Percentiles rank a stretch among this genome's conserved stretches.
phyloP scores from a whole-genome alignment of 768 basidiomycete genomes.

The Phaffia tasmanica region DNA sequence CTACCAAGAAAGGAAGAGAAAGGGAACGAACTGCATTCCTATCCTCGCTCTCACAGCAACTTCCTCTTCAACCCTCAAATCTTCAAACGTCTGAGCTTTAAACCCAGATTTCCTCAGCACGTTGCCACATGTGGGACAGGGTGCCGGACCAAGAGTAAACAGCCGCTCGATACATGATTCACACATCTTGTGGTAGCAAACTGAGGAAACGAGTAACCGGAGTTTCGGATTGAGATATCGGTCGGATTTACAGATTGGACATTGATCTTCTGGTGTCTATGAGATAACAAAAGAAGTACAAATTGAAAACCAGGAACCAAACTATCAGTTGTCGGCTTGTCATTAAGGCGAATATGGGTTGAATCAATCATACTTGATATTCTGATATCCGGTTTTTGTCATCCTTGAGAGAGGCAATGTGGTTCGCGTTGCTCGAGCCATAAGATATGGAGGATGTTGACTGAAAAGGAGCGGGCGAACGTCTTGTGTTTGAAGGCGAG shows the following conservation, averaged over 20 bases:
- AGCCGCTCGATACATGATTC: slow-evolving; percentile 95
- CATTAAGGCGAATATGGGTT: too few species aligned
- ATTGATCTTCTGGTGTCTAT: slow-evolving; percentile 57
- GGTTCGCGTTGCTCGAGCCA: not conserved
- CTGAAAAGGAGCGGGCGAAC: not conserved
- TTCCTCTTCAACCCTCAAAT: slow-evolving; percentile 85
- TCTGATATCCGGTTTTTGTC: slow-evolving; percentile 16
- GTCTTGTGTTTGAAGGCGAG: not conserved
- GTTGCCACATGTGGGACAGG: slow-evolving; percentile 85
- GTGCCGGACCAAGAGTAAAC: slow-evolving; percentile 89
- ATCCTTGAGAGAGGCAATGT: slow-evolving; percentile 6
- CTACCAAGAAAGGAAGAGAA: not conserved
- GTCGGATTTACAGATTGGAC: slow-evolving; percentile 95
- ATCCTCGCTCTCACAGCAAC: slow-evolving; percentile 76
- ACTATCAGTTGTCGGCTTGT: not conserved
- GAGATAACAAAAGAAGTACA: not conserved
- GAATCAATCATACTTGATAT: slow-evolving; percentile 2
- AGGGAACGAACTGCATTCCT: slow-evolving; percentile 64
- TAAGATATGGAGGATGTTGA: not conserved
- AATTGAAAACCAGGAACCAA: not conserved
- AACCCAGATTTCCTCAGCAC: slow-evolving; percentile 87
- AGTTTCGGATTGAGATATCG: slow-evolving; percentile 90
- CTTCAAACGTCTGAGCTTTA: slow-evolving; percentile 87
- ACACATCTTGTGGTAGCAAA: slow-evolving; percentile 99
- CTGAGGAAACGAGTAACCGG: slow-evolving; percentile 76